Evolutionary conservation across 805 yeast genomes (phyloP).

Genomic region (Ogataea paraovalis): DNA sequence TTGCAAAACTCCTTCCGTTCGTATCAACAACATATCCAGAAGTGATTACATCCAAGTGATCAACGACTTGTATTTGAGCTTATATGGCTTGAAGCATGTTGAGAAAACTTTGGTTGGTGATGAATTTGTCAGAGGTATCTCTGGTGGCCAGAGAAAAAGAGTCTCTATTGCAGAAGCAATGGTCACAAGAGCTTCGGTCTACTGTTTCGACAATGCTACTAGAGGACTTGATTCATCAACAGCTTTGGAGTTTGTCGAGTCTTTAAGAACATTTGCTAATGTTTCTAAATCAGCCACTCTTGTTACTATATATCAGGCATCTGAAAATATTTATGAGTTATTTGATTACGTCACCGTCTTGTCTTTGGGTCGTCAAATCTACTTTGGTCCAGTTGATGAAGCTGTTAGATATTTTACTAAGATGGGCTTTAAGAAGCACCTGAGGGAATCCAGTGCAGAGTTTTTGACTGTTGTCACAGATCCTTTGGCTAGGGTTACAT

Average conservation of each 20-base stretch:
- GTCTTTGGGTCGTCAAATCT: slow-evolving; percentile 59
- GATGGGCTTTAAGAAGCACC: slow-evolving; percentile 58
- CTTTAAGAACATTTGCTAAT: slow-evolving; percentile 42
- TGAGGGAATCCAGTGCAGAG: slow-evolving; percentile 66
- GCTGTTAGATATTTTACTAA: slow-evolving; percentile 47
- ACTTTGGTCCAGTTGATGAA: slow-evolving; percentile 57
- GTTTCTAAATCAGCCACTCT: slow-evolving; percentile 12
- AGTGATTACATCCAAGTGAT: slow-evolving; percentile 35
- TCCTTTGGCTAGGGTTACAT: slow-evolving; percentile 52
- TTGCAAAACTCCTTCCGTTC: slow-evolving; percentile 49
- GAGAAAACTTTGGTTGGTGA: slow-evolving; percentile 59
- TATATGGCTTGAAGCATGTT: slow-evolving; percentile 54
- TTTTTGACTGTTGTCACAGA: slow-evolving; percentile 65
- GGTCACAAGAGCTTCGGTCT: slow-evolving; percentile 58
- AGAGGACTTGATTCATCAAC: slow-evolving; percentile 85
- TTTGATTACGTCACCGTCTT: slow-evolving; percentile 62
- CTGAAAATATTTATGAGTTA: slow-evolving; percentile 58
- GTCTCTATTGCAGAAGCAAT: slow-evolving; percentile 79
- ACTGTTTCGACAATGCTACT: slow-evolving; percentile 80
- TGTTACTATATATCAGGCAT: slow-evolving; percentile 43
- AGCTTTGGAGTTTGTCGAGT: slow-evolving; percentile 68
- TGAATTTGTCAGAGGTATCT: slow-evolving; percentile 61
- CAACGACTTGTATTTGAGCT: slow-evolving; percentile 44
- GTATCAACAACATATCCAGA: slow-evolving; percentile 37
- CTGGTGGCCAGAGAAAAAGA: slow-evolving; percentile 86